Evolutionary conservation across 208 protist species (phyloP), one percentile per base, ranked within the genome.

Genomic region (Blastocrithidia nonstop): DNA sequence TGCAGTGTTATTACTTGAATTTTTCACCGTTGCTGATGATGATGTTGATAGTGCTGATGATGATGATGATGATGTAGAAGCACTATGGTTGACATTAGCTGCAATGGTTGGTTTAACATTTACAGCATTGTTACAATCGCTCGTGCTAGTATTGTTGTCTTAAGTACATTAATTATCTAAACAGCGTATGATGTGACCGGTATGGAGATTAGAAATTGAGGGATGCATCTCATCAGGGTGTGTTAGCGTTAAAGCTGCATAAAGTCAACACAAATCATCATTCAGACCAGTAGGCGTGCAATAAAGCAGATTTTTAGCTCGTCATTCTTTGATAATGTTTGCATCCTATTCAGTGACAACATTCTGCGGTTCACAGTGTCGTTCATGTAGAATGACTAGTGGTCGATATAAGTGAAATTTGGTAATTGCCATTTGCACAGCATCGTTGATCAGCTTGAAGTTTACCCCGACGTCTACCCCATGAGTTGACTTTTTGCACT

Each of bases 231-330:
- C n/a, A n/a, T n/a, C n/a, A n/a, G n/a, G n/a, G n/a, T n/a, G n/a
- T n/a, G n/a, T n/a, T n/a, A n/a, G n/a, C n/a, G n/a, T n/a, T n/a
- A n/a, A n/a, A n/a, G n/a, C n/a, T 0, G 66, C 80, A 58, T 72
- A 80, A 3, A 89, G 45, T 76, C 80, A 89, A 51, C 71, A 86
- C 23, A 74, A 56, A 45, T 89, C 80, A 37, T 89, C 80, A 50
- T 89, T 83, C 23, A 86, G 24, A 32, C 71, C 71, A 1, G 57
- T 58, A 8, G 75, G 71, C 15, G 62, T 69, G 45, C 57, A 63
- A 57, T 79, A 73, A 2, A 86, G 36, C 50, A 49, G 44, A 7
- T 62, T 61, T 9, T 57, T 42, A 0, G 31, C 35, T 4, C 59
- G 52, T 56, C 19, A 66, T 45, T 17, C 45, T 51, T 29, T 25